Conservation (phyloP, 164 flowering plant species). For the Amborella trichopoda region DNA sequence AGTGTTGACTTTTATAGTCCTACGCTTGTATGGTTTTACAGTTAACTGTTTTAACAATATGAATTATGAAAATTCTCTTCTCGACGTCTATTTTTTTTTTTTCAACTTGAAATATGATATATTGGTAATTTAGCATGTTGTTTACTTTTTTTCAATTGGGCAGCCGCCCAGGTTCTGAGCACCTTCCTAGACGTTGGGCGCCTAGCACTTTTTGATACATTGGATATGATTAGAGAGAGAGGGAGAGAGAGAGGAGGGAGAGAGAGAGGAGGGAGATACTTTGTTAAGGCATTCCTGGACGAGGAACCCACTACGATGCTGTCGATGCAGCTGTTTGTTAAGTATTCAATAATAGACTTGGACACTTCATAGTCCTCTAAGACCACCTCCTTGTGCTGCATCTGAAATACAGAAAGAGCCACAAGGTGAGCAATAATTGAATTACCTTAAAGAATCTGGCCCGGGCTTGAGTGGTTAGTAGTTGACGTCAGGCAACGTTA, state of each 20-base stretch:
- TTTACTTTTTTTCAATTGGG: background rate
- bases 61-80: too few species aligned
- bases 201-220: too few species aligned
- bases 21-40: background rate
- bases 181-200: too few species aligned
- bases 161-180: too few species aligned
- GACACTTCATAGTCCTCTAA: slow-evolving; percentile 52
- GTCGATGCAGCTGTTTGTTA: slow-evolving; percentile 21
- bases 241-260: too few species aligned
- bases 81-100: too few species aligned
- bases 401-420: slow-evolving; percentile 40
- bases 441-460: background rate
- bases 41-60: too few species aligned
- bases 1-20: background rate
- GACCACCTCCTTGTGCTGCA: slow-evolving; percentile 47
- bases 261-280: slow-evolving; percentile 14
- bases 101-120: too few species aligned
- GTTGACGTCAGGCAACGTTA: background rate
- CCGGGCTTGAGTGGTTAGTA: background rate
- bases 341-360: slow-evolving; percentile 37
- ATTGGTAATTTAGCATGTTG: background rate
- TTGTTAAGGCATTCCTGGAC: slow-evolving; percentile 34
- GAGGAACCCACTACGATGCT: slow-evolving; percentile 65
- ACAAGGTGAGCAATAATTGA: background rate
- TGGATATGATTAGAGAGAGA: too few species aligned